Evolutionary conservation across 345 rosid genomes (phyloP), one percentile per base, ranked within the genome.

Genomic region (Anacardium occidentale): DNA sequence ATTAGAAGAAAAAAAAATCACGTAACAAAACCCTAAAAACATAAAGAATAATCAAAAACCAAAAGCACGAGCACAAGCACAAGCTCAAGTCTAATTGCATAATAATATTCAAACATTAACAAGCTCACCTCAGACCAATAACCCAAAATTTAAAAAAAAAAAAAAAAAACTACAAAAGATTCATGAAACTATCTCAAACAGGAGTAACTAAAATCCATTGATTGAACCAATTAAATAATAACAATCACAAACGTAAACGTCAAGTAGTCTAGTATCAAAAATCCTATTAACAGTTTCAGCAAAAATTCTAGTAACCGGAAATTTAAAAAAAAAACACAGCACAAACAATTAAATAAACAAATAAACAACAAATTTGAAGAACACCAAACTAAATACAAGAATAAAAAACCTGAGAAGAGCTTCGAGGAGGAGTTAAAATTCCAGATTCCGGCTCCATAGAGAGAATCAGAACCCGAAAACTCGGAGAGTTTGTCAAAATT

Each of bases 401-500:
- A 9, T 50, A 15, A 53, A 5, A 37, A 67, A 84, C 89, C 79
- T 71, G 82, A 78, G 86, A 69, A 59, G 78, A 80, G 73, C 71
- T 78, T 56, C 82, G 74, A 73, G 80, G 60, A 56, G 82, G 61
- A 15, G 53, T 50, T 1, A 74, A 78, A 74, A 78, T 62, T 76
- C 83, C 86, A 72, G 91, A 77, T 68, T 80, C 86, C 45, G 85
- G 56, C 83, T 81, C 84, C 87, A 83, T 83, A 10, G 17, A 32
- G 5, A 62, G 18, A 0, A 63, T 62, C 37, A 25, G 32, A n/a
- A 17, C 56, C 61, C 26, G 65, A 61, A 47, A 25, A 15, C 52
- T 15, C 37, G 59, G 14, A 24, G n/a, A 52, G 0, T 12, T 1
- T 10, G 25, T 1, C 15, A 40, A n/a, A 29, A 47, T 47, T 47